These are phyloP conservation scores for Lathyrus oleraceus DNA, from an alignment of 306 rosid species.

Conservation along the genomic window DNA sequence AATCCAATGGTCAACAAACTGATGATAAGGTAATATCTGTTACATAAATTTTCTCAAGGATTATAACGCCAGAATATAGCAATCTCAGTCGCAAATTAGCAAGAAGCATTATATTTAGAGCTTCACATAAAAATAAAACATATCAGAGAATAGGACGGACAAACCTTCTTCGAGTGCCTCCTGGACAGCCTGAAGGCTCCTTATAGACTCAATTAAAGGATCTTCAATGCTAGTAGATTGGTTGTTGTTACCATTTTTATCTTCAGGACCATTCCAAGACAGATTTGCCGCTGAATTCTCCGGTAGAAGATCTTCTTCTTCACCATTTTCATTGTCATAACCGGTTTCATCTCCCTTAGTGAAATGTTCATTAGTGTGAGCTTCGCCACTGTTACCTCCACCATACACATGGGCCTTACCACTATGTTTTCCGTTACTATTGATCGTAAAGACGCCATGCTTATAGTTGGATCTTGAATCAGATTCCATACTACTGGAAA, in stretches of 20 bases:
- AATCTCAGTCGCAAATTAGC: slow-evolving; percentile 25
- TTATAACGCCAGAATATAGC: slow-evolving; percentile 15
- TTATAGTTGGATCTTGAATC: slow-evolving; percentile 78
- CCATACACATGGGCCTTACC: slow-evolving; percentile 47
- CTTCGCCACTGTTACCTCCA: slow-evolving; percentile 62
- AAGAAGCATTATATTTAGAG: slow-evolving; percentile 26
- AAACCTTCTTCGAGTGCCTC: slow-evolving; percentile 85
- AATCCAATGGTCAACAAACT: slow-evolving; percentile 14
- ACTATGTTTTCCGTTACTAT: slow-evolving; percentile 66
- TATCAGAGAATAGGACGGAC: slow-evolving; percentile 22
- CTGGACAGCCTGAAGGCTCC: slow-evolving; percentile 70
- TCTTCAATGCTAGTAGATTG: slow-evolving; percentile 51
- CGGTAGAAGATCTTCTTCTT: slow-evolving; percentile 52
- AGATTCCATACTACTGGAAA: slow-evolving; percentile 78
- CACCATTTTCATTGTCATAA: slow-evolving; percentile 55
- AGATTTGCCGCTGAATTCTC: slow-evolving; percentile 51
- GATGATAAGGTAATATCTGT: slow-evolving; percentile 3
- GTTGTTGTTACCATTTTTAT: slow-evolving; percentile 52
- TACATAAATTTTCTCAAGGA: slow-evolving; percentile 16
- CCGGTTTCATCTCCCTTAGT: slow-evolving; percentile 56
- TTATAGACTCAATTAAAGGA: slow-evolving; percentile 65
- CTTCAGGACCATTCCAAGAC: slow-evolving; percentile 56
- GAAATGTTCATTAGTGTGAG: slow-evolving; percentile 55
- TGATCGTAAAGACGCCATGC: slow-evolving; percentile 49
- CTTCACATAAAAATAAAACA: slow-evolving; percentile 18